A percentile compares a stretch with the other conserved stretches of the same genome.
Conservation (phyloP, 1,284 basidiomycete species). For the Melampsora americana region DNA sequence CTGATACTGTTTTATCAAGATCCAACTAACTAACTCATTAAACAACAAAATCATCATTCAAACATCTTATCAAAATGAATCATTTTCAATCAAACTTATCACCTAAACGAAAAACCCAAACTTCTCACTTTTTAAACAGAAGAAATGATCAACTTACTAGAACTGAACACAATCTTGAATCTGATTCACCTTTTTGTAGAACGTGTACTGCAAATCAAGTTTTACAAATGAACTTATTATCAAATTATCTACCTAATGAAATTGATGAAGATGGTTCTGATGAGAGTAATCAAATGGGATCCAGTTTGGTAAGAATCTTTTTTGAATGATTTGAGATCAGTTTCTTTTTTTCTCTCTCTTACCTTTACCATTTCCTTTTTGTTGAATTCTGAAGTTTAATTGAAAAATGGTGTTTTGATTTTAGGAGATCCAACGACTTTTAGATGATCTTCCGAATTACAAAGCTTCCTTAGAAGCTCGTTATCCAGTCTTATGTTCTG, state of each 20-base stretch:
- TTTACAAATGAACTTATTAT: conserved; percentile 75
- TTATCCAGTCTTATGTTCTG: conserved; percentile 77
- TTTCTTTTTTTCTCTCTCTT: not conserved
- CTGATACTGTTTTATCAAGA: too few relatives aligned
- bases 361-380: not conserved
- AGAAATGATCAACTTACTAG: not conserved
- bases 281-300: not conserved
- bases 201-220: conserved; percentile 84
- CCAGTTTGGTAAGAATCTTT: conserved; percentile 8
- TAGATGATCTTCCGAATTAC: conserved; percentile 68
- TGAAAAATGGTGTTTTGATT: conserved; percentile 58
- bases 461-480: conserved; percentile 69
- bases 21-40: too few relatives aligned
- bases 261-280: conserved; percentile 6
- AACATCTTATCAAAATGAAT: conserved; percentile 14
- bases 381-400: conserved; percentile 8
- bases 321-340: too few relatives aligned
- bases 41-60: too few relatives aligned
- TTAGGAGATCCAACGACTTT: conserved; percentile 65
- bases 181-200: conserved; percentile 67
- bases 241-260: conserved; percentile 71
- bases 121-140: not conserved
- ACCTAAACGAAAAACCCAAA: conserved; percentile 2
- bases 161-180: not conserved
- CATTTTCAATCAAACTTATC: conserved; percentile 26